These are phyloP conservation scores for Quillaja saponaria DNA, from an alignment of 306 rosid genomes.

Conservation along the genomic window DNA sequence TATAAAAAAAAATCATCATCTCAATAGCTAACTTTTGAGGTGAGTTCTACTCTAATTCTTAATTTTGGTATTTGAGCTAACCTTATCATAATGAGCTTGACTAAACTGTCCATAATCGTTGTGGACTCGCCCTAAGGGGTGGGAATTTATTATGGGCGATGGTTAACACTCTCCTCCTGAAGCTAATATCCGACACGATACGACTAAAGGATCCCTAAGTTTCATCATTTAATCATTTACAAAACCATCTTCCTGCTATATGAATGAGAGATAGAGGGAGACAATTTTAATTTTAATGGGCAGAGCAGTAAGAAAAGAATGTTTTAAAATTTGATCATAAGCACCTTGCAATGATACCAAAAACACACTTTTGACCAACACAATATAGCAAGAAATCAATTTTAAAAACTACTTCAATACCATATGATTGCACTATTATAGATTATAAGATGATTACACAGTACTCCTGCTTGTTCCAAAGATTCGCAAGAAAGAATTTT, in stretches of 20 bases:
- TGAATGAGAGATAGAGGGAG: constrained; percentile 9
- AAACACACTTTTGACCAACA: constrained; percentile 48
- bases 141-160: too few relatives aligned
- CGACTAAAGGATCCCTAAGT: too few relatives aligned
- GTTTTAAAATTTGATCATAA: constrained; percentile 39
- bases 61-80: too few relatives aligned
- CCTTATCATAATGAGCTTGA: too few relatives aligned
- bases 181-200: too few relatives aligned
- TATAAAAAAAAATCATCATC: too few relatives aligned
- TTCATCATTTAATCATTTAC: too few relatives aligned
- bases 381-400: constrained; percentile 12
- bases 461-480: constrained; percentile 4
- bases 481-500: background rate
- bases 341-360: constrained; percentile 49
- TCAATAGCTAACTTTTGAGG: too few relatives aligned
- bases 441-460: background rate
- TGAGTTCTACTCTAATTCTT: too few relatives aligned
- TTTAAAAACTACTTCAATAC: constrained; percentile 21
- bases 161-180: too few relatives aligned
- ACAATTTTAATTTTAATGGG: constrained; percentile 25
- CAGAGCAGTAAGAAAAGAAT: constrained; percentile 43
- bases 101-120: too few relatives aligned
- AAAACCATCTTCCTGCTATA: constrained; percentile 13
- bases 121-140: too few relatives aligned
- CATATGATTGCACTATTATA: constrained; percentile 37